Percentiles rank a stretch among this genome's conserved stretches.
These are phyloP conservation scores for Stagonosporopsis chrysanthemi DNA, from an alignment of 2,329 filamentous ascomycete species.

Conservation along the genomic window DNA sequence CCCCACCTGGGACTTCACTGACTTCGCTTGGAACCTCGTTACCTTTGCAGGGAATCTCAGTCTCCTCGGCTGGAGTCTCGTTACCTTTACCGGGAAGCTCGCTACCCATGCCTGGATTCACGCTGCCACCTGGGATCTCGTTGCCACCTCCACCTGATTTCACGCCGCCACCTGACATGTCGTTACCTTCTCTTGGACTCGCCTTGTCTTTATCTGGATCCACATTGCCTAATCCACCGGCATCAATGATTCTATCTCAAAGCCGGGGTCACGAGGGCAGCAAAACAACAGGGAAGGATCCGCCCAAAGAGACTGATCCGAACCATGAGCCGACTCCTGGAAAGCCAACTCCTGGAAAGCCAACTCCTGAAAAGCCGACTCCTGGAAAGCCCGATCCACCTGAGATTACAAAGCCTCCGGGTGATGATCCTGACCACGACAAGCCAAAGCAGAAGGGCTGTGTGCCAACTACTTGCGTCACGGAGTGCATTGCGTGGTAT, in stretches of 20 bases:
- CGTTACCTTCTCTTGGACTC: background rate
- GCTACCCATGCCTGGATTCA: background rate
- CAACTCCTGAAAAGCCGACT: too few species aligned
- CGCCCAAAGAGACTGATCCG: too few species aligned
- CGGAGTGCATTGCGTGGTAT: slow-evolving; percentile 14
- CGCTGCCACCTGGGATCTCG: too few species aligned
- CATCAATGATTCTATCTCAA: background rate
- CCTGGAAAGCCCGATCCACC: background rate
- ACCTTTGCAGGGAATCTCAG: too few species aligned
- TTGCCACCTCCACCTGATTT: background rate
- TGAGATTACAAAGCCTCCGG: background rate
- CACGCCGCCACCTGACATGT: background rate
- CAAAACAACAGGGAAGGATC: background rate
- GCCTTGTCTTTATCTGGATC: background rate
- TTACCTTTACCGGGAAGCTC: too few species aligned
- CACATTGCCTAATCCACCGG: background rate
- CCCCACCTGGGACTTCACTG: too few species aligned
- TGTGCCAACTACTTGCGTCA: slow-evolving; percentile 22
- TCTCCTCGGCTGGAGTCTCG: too few species aligned
- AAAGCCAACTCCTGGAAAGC: too few species aligned
- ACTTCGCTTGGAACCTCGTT: too few species aligned
- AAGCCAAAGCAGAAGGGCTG: slow-evolving; percentile 6
- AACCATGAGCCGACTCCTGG: too few species aligned
- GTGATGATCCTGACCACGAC: background rate
- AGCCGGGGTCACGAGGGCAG: background rate